Conservation (phyloP, 176 grass and related monocot genomes). For the Secale cereale region DNA sequence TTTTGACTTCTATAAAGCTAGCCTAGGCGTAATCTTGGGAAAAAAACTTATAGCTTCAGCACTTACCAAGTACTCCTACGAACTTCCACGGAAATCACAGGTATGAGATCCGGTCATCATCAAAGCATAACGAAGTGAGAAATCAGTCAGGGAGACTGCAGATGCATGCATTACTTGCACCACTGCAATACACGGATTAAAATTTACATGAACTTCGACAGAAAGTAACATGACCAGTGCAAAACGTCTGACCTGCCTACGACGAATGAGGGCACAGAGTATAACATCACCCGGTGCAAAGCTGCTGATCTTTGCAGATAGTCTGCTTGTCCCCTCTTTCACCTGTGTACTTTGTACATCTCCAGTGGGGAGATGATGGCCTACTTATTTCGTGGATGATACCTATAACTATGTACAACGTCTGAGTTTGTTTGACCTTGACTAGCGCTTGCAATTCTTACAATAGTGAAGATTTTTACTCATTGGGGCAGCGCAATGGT, state of each 20-base stretch:
- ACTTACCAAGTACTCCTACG: too few relatives aligned
- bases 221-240: too few relatives aligned
- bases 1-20: too few relatives aligned
- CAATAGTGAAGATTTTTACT: constrained; percentile 36
- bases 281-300: not conserved
- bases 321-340: not conserved
- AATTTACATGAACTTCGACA: not conserved
- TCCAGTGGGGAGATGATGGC: not conserved
- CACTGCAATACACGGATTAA: not conserved
- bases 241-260: too few relatives aligned
- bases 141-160: too few relatives aligned
- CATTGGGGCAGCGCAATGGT: constrained; percentile 62
- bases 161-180: too few relatives aligned
- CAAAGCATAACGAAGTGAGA: too few relatives aligned
- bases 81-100: too few relatives aligned
- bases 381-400: not conserved
- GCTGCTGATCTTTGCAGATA: not conserved
- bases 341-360: not conserved
- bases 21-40: too few relatives aligned
- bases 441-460: constrained; percentile 31
- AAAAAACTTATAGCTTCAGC: too few relatives aligned
- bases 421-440: not conserved
- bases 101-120: too few relatives aligned
- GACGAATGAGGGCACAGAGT: not conserved
- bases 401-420: not conserved